A percentile compares a stretch with the other conserved stretches of the same genome.
These are phyloP conservation scores for Choricystis sp. DNA, from an alignment of 139 green algal species.

Conservation along the genomic window DNA sequence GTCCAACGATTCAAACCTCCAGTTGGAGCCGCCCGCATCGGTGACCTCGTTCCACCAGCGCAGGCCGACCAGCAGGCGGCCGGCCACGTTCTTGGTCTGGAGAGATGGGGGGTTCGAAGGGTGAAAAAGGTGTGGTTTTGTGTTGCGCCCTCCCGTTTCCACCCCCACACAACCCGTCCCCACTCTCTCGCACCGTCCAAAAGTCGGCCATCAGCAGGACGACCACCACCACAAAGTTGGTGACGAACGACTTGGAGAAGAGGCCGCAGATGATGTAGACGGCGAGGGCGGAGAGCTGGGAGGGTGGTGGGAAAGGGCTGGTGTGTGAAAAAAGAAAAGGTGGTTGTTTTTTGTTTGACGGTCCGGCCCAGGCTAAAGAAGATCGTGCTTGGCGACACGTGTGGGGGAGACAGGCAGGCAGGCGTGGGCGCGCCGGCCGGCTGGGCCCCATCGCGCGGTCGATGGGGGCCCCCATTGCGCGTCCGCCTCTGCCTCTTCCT, in stretches of 20 bases:
- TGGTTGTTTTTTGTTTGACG: too few species aligned
- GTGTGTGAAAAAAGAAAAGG: neutral
- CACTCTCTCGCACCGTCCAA: conserved; percentile 56
- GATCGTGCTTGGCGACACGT: too few species aligned
- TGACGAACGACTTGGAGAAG: conserved; percentile 49
- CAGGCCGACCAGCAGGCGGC: conserved; percentile 78
- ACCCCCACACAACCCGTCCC: neutral
- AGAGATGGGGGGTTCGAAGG: neutral
- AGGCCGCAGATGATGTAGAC: conserved; percentile 49
- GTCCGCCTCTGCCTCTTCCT: too few species aligned
- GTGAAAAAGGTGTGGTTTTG: neutral
- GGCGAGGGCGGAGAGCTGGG: conserved; percentile 31
- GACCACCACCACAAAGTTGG: conserved; percentile 69
- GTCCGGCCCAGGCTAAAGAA: too few species aligned
- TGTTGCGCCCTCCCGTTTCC: too few species aligned
- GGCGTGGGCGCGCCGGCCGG: too few species aligned
- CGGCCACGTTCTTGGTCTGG: conserved; percentile 87
- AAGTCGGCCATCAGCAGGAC: conserved; percentile 76
- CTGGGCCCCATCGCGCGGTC: too few species aligned
- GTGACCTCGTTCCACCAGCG: conserved; percentile 94
- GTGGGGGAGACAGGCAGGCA: too few species aligned
- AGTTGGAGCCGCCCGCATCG: conserved; percentile 71
- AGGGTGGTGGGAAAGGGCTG: neutral
- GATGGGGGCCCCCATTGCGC: too few species aligned
- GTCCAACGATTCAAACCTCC: conserved; percentile 77